Base-by-base conservation (phyloP, 2,329 filamentous ascomycete species). In the Stachybotrys elegans region DNA sequence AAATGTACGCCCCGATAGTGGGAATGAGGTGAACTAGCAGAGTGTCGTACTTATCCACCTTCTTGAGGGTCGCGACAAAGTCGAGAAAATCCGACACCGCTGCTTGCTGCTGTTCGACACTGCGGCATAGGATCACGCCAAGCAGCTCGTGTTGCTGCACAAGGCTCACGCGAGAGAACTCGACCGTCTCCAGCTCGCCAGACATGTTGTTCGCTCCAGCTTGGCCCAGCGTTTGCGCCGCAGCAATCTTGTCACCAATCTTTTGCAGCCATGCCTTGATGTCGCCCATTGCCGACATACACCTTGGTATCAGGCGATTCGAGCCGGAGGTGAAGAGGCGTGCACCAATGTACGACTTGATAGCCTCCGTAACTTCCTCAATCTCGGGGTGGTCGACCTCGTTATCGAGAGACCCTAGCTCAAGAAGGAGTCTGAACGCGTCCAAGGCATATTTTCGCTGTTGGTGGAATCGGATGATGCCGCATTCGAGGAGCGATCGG, bases 131-230 rank as follows among this genome's bases (percentile, higher is more conserved):
- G 43, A 95, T 86, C n/a, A 89, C 78, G 12, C 85, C 84, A 14
- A 99, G 71, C 14, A 86, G 81, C 60, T 98, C 92, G 60, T 98
- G 94, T 63, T 98, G 92, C 57, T 88, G 84, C 19, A 85, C 81
- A 42, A 98, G 75, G 57, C 88, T 94, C 52, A 80, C 71, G 36
- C 85, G 81, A 56, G 95, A 88, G 56, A 88, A 87, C 54, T 91
- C 84, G 49, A 95, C 78, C 4, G 84, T 85, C 59, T 95, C 88
- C 52, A 84, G 74, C 45, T 84, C 75, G 51, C 91, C 86, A 9
- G 76, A 73, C 36, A 69, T 61, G 43, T 57, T 60, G 34, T 65
- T 63, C 5, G 76, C 66, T 21, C 76, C 73, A 6, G 70, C 71
- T 51, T 86, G 81, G 4, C 87, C 86, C 12, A 96, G 75, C 4